Evolutionary conservation across 768 basidiomycete genomes (phyloP), one percentile per base, ranked within the genome.

Genomic region (Trametes sanguinea): DNA sequence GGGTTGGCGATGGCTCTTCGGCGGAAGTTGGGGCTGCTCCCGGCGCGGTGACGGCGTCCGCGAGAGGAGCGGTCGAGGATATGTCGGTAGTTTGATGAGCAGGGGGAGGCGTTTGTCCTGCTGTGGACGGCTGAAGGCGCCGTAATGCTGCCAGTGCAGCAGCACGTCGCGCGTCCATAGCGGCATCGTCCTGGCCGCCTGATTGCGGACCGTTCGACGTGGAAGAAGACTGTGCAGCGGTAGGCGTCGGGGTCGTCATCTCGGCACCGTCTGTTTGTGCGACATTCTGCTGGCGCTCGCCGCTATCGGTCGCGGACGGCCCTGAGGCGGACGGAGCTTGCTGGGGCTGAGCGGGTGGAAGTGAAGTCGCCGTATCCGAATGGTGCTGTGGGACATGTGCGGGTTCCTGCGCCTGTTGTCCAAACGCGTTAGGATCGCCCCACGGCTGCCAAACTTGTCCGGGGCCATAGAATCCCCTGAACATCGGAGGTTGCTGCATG

Each of bases 91-190:
- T 37, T 33, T 37, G 55, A 29, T 13, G 17, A 14, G 48, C 4
- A 11, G 48, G 11, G 1, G 6, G 10, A 2, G 33, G 17, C 4
- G 14, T 22, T 22, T 22, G 22, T 22, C 22, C 7, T 1, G 10
- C 11, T 16, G 37, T 39, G 22, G 54, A 42, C 1, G 52, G 62
- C 46, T 70, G 75, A 48, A 78, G 71, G 60, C 89, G 80, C 61
- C 83, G 81, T 61, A 90, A 65, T 3, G 90, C 89, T 11, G 92
- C 90, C 42, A 80, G 77, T 40, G 86, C 86, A 22, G 90, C 90
- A 1, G 86, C 87, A 45, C 80, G 79, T 62, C 79, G 67, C 14
- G 83, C 78, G 39, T 76, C 73, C 52, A 70, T 62, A 9, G 68
- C 62, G 37, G 66, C 35, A 4, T 64, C 55, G 29, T 56, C 33